A percentile compares a stretch with the other conserved stretches of the same genome.
These are phyloP conservation scores for Hemisphaericaspora xylofermentans DNA, from an alignment of 1,139 yeast genomes.

Conservation along the genomic window DNA sequence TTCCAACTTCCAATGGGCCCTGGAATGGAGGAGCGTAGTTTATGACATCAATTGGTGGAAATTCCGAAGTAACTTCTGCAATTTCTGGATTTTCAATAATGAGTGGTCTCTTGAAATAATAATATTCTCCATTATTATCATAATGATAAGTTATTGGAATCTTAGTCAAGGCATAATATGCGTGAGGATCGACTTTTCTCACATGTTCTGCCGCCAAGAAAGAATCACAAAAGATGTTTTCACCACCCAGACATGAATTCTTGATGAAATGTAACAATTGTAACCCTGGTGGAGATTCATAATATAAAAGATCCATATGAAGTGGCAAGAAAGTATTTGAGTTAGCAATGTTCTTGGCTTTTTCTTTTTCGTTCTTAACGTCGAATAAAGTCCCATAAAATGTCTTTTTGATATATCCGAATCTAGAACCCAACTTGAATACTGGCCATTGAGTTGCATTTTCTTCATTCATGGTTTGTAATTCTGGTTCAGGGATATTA, in stretches of 20 bases:
- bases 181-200: conserved; percentile 54
- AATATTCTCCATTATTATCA: conserved; percentile 61
- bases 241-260: conserved; percentile 68
- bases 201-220: conserved; percentile 64
- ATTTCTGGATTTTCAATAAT: conserved; percentile 55
- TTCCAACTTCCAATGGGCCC: conserved; percentile 68
- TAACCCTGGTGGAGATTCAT: conserved; percentile 83
- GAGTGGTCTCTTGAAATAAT: conserved; percentile 64
- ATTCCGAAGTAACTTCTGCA: conserved; percentile 19
- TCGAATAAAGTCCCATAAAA: conserved; percentile 77
- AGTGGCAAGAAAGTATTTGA: conserved; percentile 67
- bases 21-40: conserved; percentile 87
- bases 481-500: conserved; percentile 44
- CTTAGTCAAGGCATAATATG: conserved; percentile 59
- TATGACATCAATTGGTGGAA: conserved; percentile 51
- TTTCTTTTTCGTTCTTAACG: conserved; percentile 53
- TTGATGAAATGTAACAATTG: conserved; percentile 68
- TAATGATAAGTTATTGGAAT: conserved; percentile 75
- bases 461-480: conserved; percentile 24
- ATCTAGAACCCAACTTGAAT: conserved; percentile 50
- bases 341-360: conserved; percentile 75
- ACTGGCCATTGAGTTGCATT: conserved; percentile 43
- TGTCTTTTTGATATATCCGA: conserved; percentile 72
- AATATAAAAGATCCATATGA: conserved; percentile 78
- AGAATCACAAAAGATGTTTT: conserved; percentile 72